These are phyloP conservation scores for Isoetes engelmannii DNA, from an alignment of 83 land plant genomes.

Conservation along the genomic window DNA sequence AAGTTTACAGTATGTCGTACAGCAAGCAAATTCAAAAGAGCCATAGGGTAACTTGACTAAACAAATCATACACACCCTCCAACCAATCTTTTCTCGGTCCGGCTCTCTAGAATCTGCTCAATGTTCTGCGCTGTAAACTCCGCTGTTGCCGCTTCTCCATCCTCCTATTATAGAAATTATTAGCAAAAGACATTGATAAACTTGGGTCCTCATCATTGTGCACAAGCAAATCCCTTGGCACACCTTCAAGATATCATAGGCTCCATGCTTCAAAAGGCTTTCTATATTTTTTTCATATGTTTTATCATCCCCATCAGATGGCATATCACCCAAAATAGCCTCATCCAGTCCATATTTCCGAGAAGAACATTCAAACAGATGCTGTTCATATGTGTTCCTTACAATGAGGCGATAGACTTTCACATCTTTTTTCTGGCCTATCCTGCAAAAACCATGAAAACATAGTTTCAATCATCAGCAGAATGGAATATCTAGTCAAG, in stretches of 20 bases:
- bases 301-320: slow-evolving; percentile 16
- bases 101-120: slow-evolving; percentile 30
- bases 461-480: too few relatives aligned
- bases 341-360: slow-evolving; percentile 37
- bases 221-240: not conserved
- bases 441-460: slow-evolving; percentile 9
- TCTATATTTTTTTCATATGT: slow-evolving; percentile 27
- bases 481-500: not conserved
- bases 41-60: not conserved
- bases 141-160: slow-evolving; percentile 33
- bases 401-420: slow-evolving; percentile 32
- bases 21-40: not conserved
- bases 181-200: not conserved
- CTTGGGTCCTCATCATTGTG: not conserved
- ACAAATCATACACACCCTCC: slow-evolving; percentile 25
- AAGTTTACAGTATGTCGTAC: not conserved
- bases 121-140: slow-evolving; percentile 30
- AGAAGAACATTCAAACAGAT: slow-evolving; percentile 35
- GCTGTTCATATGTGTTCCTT: slow-evolving; percentile 37
- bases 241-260: slow-evolving; percentile 36
- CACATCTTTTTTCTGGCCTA: slow-evolving; percentile 37
- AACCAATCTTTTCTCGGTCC: slow-evolving; percentile 28
- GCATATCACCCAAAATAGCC: slow-evolving; percentile 28
- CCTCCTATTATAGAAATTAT: slow-evolving; percentile 21
- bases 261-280: slow-evolving; percentile 29